Evolutionary conservation across 306 rosid species (phyloP), one percentile per base, ranked within the genome.

Genomic region (Arachis stenosperma): DNA sequence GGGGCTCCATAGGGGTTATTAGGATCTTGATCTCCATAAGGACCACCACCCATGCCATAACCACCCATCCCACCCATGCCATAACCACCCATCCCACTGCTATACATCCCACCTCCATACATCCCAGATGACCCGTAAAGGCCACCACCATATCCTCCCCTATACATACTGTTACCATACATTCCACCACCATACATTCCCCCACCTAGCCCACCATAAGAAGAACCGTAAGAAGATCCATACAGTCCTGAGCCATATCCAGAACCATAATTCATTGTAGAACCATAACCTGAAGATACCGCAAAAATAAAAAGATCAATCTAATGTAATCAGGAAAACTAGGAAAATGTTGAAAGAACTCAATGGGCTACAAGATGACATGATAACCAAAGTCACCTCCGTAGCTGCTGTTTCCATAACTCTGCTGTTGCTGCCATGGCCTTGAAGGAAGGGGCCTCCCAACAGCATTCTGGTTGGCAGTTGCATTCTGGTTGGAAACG

Each of bases 401-500:
- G 27, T 86, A 83, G 82, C 51, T 72, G 75, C 3, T 86, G 78
- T 47, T 84, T 63, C 91, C 92, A 71, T 85, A 81, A 69, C 81
- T 88, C 81, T 95, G 97, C 81, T 95, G 96, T 79, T 95, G 97
- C 81, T 95, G 96, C 99, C 99, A 95, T 57, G 98, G 99, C 81
- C 99, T 87, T 2, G 93, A 2, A 59, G 99, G 98, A 77, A 88
- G 87, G n/a, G 99, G 87, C 82, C 99, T 80, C 51, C 86, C 82
- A 9, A 90, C 85, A 58, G 95, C 3, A 77, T 80, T 91, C 78
- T 86, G 81, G 67, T 86, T 88, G 63, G 65, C 47, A 77, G 82
- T 41, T 8, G 84, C 69, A 71, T 13, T 79, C 69, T 81, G 75
- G 63, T 88, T 75, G 12, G 96, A 77, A 76, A 95, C 96, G 57